Conservation (phyloP, 768 basidiomycete species). For the Podaxis sp. region DNA sequence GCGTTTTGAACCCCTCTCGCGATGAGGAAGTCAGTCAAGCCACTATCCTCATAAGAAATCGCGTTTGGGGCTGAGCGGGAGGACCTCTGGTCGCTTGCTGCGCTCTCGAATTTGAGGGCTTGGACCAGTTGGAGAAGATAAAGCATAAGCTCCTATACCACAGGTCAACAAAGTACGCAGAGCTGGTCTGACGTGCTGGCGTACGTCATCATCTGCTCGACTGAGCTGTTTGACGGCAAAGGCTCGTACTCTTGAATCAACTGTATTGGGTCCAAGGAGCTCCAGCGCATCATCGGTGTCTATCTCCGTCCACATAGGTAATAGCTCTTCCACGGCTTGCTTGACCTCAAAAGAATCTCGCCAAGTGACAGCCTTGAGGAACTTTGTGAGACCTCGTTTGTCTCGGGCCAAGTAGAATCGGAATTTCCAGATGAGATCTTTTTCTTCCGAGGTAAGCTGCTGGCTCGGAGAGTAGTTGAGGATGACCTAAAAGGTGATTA, state of each 20-base stretch:
- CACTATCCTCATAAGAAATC: constrained; percentile 87
- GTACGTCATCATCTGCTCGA: constrained; percentile 91
- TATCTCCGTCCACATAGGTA: constrained; percentile 96
- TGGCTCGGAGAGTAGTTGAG: constrained; percentile 91
- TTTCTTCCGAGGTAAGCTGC: constrained; percentile 84
- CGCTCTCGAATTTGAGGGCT: constrained; percentile 93
- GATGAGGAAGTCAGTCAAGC: constrained; percentile 91
- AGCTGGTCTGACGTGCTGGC: constrained; percentile 19
- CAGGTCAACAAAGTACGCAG: neutral
- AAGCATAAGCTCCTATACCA: constrained; percentile 76
- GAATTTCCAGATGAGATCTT: constrained; percentile 98
- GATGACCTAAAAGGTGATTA: constrained; percentile 58
- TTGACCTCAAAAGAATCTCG: constrained; percentile 94
- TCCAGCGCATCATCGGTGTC: constrained; percentile 97
- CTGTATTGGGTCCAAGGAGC: constrained; percentile 84
- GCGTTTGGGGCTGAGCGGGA: constrained; percentile 73
- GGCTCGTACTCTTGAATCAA: constrained; percentile 89
- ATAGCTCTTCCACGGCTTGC: constrained; percentile 93
- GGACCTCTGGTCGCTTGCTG: constrained; percentile 73
- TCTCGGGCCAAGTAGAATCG: constrained; percentile 94
- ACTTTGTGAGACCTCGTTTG: constrained; percentile 94
- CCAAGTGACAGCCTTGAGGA: constrained; percentile 98
- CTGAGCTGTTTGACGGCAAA: constrained; percentile 93
- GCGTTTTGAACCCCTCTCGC: constrained; percentile 78
- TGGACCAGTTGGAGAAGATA: constrained; percentile 97